A percentile compares a stretch with the other conserved stretches of the same genome.
Conservation (phyloP, 805 yeast genomes). For the Yarrowia hollandica region DNA sequence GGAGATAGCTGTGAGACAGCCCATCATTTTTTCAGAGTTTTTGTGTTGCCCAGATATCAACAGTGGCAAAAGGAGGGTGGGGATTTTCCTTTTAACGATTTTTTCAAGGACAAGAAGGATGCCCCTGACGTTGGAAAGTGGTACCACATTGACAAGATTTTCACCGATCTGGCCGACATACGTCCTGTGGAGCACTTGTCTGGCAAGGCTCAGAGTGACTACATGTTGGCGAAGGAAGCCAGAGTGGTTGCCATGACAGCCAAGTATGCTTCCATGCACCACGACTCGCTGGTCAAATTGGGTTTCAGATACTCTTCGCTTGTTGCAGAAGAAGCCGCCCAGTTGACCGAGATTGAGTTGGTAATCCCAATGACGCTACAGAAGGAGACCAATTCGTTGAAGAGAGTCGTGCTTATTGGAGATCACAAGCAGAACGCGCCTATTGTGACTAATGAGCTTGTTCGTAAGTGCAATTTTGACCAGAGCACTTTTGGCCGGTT, state of each 20-base stretch:
- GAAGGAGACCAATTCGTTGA: slow-evolving; percentile 29
- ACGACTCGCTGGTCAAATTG: slow-evolving; percentile 31
- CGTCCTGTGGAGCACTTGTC: slow-evolving; percentile 39
- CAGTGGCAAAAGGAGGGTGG: slow-evolving; percentile 17
- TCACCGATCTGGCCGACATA: slow-evolving; percentile 35
- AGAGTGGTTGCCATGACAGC: slow-evolving; percentile 40
- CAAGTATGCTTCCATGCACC: slow-evolving; percentile 33
- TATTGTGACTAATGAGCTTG: slow-evolving; percentile 30
- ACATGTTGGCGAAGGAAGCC: slow-evolving; percentile 36
- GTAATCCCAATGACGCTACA: slow-evolving; percentile 38
- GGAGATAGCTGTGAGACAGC: slow-evolving; percentile 47
- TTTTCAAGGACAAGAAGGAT: slow-evolving; percentile 2
- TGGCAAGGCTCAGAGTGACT: slow-evolving; percentile 34
- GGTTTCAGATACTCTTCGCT: slow-evolving; percentile 39
- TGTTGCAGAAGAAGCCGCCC: slow-evolving; percentile 43
- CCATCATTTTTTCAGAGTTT: slow-evolving; percentile 38
- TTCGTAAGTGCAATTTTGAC: slow-evolving; percentile 33
- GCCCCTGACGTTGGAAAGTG: slow-evolving; percentile 31
- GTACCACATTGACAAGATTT: slow-evolving; percentile 35
- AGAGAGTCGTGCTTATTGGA: slow-evolving; percentile 44
- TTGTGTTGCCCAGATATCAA: slow-evolving; percentile 33
- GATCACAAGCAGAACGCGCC: slow-evolving; percentile 40
- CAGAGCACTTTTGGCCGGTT: slow-evolving; percentile 39
- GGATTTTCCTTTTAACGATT: slow-evolving; percentile 10
- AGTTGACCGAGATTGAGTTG: slow-evolving; percentile 41